Base-by-base conservation (phyloP, 495 filamentous ascomycete species). In the Penicillium steckii region DNA sequence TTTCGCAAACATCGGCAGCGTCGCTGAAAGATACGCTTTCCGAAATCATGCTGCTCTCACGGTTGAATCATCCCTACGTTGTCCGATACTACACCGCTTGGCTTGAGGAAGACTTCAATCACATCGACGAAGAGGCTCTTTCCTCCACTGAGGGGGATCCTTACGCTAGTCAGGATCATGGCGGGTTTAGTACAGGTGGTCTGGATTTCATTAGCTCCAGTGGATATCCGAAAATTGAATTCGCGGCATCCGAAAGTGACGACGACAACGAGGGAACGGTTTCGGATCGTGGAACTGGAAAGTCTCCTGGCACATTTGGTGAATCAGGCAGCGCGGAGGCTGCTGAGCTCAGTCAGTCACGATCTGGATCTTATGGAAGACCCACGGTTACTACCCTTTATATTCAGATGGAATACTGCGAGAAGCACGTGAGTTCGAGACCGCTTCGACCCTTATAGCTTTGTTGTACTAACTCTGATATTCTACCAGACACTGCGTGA, bases 351-450 rank as follows among this genome's bases (percentile, higher is more conserved):
- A 70, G 66, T 48, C 62, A 61, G 8, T 53, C 62, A 44, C 66
- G 62, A 37, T 75, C 72, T 10, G 69, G 70, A 33, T 73, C 75
- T 13, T 65, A 75, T 48, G 59, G 62, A 17, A 45, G 76, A 24
- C 69, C 77, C 7, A 60, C 77, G 22, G 74, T 75, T 42, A 82
- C 81, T 7, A 83, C 82, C 1, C 78, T 93, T 1, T 93, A 91
- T 62, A 93, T 93, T 53, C 87, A 89, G 55, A 98, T 98, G 94
- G 93, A 97, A 60, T 96, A 96, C 62, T 97, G 95, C 64, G 94
- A 97, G 65, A 91, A 89, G 60, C 85, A 90, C 64, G 87, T 89
- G 72, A 69, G 81, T 73, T 45, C 24, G 25, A 19, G 4, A 18
- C 15, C 15, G 37, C 15, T 3, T 6, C 17, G 22, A 19, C 42